These are phyloP conservation scores for Solanum medicagineum DNA, from an alignment of 257 asterid species.

Conservation along the genomic window DNA sequence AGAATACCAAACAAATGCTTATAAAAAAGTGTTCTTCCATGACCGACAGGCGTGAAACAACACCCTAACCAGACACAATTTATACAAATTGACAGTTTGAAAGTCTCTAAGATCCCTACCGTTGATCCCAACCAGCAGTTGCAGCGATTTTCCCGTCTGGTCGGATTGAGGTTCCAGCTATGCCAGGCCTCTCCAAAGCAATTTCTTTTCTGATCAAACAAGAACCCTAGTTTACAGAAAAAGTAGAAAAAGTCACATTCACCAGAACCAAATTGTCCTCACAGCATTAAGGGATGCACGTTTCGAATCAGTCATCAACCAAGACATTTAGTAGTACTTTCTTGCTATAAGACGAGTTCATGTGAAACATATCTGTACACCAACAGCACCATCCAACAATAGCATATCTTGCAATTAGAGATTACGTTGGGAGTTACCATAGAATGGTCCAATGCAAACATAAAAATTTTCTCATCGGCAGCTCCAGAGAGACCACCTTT, in stretches of 20 bases:
- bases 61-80: background rate
- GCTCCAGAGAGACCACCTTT: conserved; percentile 79
- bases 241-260: background rate
- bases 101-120: conserved; percentile 13
- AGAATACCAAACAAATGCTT: background rate
- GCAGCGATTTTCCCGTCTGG: conserved; percentile 67
- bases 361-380: background rate
- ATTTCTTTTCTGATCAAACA: conserved; percentile 66
- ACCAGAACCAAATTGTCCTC: background rate
- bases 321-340: background rate
- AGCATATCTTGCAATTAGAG: background rate
- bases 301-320: background rate
- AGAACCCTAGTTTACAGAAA: conserved; percentile 24
- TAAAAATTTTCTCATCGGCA: conserved; percentile 68
- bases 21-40: background rate
- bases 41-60: background rate
- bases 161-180: conserved; percentile 56
- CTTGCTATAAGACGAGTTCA: background rate
- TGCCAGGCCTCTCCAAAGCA: conserved; percentile 61
- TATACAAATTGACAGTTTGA: background rate
- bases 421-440: conserved; percentile 5
- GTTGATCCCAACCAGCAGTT: conserved; percentile 89
- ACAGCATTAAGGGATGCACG: background rate
- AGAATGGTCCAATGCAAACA: conserved; percentile 54
- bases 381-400: background rate